Conservation (phyloP, 176 grass and related monocot species). For the Echinochloa phyllopogon region DNA sequence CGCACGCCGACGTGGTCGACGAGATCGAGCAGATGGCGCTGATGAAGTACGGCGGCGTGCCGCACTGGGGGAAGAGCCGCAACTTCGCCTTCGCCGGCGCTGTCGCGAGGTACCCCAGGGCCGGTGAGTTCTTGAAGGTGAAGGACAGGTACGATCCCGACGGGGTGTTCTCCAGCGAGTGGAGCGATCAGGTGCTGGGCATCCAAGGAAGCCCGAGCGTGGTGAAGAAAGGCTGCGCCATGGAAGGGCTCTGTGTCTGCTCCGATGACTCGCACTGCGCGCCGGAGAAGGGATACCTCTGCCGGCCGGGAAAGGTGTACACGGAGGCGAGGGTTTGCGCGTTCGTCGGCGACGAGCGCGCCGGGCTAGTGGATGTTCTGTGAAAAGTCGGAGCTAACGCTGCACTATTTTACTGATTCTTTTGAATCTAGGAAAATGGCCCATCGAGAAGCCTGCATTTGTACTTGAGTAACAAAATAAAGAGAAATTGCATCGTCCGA, state of each 20-base stretch:
- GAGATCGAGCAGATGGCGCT: neutral
- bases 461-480: too few relatives aligned
- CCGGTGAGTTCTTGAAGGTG: slow-evolving; percentile 37
- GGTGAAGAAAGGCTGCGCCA: slow-evolving; percentile 38
- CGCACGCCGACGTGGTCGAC: neutral
- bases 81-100: slow-evolving; percentile 12
- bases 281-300: slow-evolving; percentile 50
- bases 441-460: too few relatives aligned
- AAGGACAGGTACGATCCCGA: slow-evolving; percentile 48
- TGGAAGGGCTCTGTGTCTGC: slow-evolving; percentile 65
- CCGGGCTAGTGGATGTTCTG: too few relatives aligned
- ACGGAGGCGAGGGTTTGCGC: slow-evolving; percentile 53
- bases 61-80: slow-evolving; percentile 66
- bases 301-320: slow-evolving; percentile 44
- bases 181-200: slow-evolving; percentile 63
- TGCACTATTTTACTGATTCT: too few relatives aligned
- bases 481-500: too few relatives aligned
- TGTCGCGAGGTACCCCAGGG: slow-evolving; percentile 29
- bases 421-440: too few relatives aligned
- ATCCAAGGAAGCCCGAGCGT: slow-evolving; percentile 36
- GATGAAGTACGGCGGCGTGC: slow-evolving; percentile 50
- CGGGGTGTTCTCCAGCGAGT: slow-evolving; percentile 60
- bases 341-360: neutral
- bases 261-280: slow-evolving; percentile 1
- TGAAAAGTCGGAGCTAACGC: too few relatives aligned